Base-by-base conservation (phyloP, 176 grass and related monocot species). In the Puya raimondii region DNA sequence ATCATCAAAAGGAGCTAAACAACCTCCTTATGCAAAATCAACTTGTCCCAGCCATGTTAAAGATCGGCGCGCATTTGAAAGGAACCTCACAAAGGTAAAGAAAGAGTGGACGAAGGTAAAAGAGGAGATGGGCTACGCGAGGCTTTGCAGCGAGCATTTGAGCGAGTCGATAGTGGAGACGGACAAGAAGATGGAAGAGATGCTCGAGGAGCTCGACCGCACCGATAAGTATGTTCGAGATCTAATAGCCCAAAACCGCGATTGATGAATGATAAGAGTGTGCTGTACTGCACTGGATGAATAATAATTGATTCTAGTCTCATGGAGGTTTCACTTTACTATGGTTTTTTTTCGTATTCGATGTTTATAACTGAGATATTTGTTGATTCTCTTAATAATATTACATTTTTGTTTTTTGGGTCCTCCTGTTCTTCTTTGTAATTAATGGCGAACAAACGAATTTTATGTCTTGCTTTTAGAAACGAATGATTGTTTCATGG, bases 101-200 rank as follows among this genome's bases (percentile, higher is more conserved):
- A 86, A 91, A 68, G 88, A 91, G 51, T 91, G 88, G 88, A 76
- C 69, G 80, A 80, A 91, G 74, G 80, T 91, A 49, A 91, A 91
- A 71, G 80, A 91, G 70, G 88, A 91, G 80, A 86, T 91, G 80
- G 80, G 84, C 10, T 83, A 91, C 48, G 88, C 83, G 29, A 81
- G 76, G 72, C 65, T 86, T 12, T 76, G 81, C n/a, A 79, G 88
- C 9, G 77, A 91, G 75, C 80, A 91, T 72, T 82, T 91, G 64
- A 80, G 29, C 22, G 83, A 91, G 70, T 67, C 80, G 20, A 70
- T 91, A 79, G 79, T 79, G 29, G 80, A 91, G 74, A 47, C 84
- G 0, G 84, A 91, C 73, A 76, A 76, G 77, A 91, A 91, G 78
- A 69, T 84, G 49, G 77, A 54, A 20, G 84, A 72, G 64, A 86